A percentile compares a stretch with the other conserved stretches of the same genome.
Conservation (phyloP, 2,329 filamentous ascomycete species). For the Pyricularia sp. region DNA sequence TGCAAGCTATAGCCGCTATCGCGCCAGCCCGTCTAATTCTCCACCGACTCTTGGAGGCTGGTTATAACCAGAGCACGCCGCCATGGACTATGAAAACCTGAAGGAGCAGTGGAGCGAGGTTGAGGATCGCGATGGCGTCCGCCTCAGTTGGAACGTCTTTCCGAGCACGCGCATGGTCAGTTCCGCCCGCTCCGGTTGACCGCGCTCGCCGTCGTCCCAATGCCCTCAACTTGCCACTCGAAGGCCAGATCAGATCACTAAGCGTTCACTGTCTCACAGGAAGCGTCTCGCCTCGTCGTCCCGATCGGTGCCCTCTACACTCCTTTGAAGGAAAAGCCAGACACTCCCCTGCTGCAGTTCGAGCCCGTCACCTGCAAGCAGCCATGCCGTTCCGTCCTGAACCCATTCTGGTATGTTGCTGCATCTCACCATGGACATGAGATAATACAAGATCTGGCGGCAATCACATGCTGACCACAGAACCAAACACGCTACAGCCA, state of each 20-base stretch:
- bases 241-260: background rate
- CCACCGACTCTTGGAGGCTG: background rate
- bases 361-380: conserved; percentile 95
- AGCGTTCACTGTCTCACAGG: conserved; percentile 36
- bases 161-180: conserved; percentile 92
- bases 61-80: conserved; percentile 1
- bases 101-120: conserved; percentile 97
- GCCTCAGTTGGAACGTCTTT: conserved; percentile 97
- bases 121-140: conserved; percentile 91
- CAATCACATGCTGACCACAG: conserved; percentile 11
- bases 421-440: background rate
- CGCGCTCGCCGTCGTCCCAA: background rate
- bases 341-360: conserved; percentile 84
- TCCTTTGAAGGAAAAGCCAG: conserved; percentile 86
- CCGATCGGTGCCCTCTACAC: conserved; percentile 96
- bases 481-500: conserved; percentile 40
- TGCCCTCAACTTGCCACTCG: background rate
- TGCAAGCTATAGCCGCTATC: background rate
- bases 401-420: conserved; percentile 77
- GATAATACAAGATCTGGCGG: background rate
- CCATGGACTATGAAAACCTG: conserved; percentile 84
- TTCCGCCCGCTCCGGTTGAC: conserved; percentile 11
- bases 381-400: conserved; percentile 90
- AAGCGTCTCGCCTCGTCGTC: conserved; percentile 89
- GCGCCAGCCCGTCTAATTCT: background rate